Percentiles rank a stretch among this genome's conserved stretches.
phyloP scores from a whole-genome alignment of 345 rosid species.

The Lenwebbia sp. region DNA sequence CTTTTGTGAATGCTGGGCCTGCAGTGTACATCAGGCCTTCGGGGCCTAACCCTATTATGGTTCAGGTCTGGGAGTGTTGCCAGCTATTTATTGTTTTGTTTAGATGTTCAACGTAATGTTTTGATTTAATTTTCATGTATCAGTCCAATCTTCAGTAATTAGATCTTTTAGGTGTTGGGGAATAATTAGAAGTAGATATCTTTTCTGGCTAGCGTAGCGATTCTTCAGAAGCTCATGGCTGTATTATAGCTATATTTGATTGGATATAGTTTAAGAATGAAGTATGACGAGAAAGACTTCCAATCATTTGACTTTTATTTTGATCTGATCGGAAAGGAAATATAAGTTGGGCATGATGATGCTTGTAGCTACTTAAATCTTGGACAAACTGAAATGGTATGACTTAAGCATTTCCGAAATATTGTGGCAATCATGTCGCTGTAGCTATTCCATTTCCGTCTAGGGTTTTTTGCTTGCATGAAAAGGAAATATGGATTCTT shows the following conservation, averaged over 20 bases:
- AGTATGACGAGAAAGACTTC: neutral
- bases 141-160: neutral
- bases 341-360: neutral
- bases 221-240: neutral
- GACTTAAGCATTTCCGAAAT: neutral
- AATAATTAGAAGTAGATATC: neutral
- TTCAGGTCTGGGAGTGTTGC: constrained; percentile 40
- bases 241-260: neutral
- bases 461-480: neutral
- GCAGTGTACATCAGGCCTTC: constrained; percentile 85
- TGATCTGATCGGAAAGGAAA: neutral
- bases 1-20: constrained; percentile 83
- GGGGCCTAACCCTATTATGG: constrained; percentile 97
- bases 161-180: neutral
- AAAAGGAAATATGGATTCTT: neutral
- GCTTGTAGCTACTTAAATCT: neutral
- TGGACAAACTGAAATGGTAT: neutral
- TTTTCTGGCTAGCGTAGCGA: neutral
- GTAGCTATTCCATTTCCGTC: neutral
- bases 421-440: neutral
- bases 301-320: neutral
- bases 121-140: neutral
- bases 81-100: neutral
- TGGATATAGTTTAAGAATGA: neutral
- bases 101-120: neutral